phyloP scores from a whole-genome alignment of 169 alveolate species.

The Miamiensis avidus region DNA sequence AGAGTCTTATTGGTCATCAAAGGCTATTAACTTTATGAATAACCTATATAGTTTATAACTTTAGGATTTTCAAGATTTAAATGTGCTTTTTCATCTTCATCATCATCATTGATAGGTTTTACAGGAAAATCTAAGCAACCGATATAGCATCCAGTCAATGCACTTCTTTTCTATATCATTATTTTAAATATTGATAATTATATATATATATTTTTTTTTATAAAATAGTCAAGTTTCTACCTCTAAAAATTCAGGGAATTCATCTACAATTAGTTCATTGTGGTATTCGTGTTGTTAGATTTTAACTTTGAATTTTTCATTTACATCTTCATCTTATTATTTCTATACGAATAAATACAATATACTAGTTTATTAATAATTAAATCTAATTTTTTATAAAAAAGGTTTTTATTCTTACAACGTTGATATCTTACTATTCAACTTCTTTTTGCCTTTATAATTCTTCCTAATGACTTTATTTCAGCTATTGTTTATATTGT shows the following conservation, averaged over 20 bases:
- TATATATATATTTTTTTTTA: too few species aligned
- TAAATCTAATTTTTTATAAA: too few species aligned
- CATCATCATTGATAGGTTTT: constrained; percentile 65
- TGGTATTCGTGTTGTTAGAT: constrained; percentile 62
- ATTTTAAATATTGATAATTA: too few species aligned
- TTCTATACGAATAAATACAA: too few species aligned
- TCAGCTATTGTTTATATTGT: constrained; percentile 37
- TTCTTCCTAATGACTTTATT: constrained; percentile 7
- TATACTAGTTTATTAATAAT: too few species aligned
- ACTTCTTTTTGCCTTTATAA: constrained; percentile 23
- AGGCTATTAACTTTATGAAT: constrained; percentile 60
- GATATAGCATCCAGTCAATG: constrained; percentile 82
- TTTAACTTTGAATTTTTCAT: constrained; percentile 47
- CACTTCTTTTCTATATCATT: constrained; percentile 34
- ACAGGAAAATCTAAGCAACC: constrained; percentile 57
- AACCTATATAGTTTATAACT: constrained; percentile 67
- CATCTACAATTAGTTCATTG: constrained; percentile 58
- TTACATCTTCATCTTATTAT: constrained; percentile 35
- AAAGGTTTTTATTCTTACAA: constrained; percentile 32
- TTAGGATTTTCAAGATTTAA: constrained; percentile 52
- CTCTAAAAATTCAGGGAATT: constrained; percentile 67
- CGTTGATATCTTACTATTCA: constrained; percentile 28
- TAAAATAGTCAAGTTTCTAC: background rate
- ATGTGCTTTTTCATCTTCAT: constrained; percentile 77
- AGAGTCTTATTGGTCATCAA: constrained; percentile 55